Evolutionary conservation across 2,329 filamentous ascomycete species (phyloP), one percentile per base, ranked within the genome.

Genomic region (Cladophialophora bantiana): DNA sequence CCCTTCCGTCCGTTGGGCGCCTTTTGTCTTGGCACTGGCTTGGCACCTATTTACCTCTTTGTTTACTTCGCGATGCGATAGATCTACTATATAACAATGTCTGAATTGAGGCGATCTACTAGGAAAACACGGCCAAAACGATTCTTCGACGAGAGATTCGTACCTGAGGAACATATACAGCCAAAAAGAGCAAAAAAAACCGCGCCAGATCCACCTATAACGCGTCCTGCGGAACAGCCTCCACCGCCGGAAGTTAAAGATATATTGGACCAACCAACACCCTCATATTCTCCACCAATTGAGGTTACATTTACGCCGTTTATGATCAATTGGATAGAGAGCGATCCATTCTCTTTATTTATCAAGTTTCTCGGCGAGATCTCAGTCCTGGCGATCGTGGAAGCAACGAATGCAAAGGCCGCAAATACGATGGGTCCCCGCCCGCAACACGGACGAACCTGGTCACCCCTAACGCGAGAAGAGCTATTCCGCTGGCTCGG

Each of bases 401-500:
- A n/a, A 3, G 59, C 59, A 26, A 61, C 20, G 2, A 61, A 53
- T 61, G 40, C 7, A n/a, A n/a, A 20, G n/a, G 53, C 53, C 4
- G 13, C 53, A 7, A 32, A n/a, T 7, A 7, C 7, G 7, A 55
- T 55, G 53, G 53, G 26, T 4, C 53, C 53, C 32, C 53, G 9
- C 53, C 53, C 32, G 34, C 53, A 9, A 6, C 31, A 9, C 12
- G 42, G 15, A 18, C 40, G 26, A 32, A n/a, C 20, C 3, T 61
- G 59, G 59, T n/a, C 0, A 3, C 59, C 42, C 5, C 10, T 61
- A 15, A 61, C 4, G 12, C 10, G 10, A 1, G 59, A 15, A 35
- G 40, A 61, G 26, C 34, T 61, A 18, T 42, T 61, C 3, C 35
- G 31, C 10, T 61, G 40, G 59, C 40, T 61, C 1, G 59, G 59